These are phyloP conservation scores for Erodium moschatum DNA, from an alignment of 441 rosid species.

Conservation along the genomic window DNA sequence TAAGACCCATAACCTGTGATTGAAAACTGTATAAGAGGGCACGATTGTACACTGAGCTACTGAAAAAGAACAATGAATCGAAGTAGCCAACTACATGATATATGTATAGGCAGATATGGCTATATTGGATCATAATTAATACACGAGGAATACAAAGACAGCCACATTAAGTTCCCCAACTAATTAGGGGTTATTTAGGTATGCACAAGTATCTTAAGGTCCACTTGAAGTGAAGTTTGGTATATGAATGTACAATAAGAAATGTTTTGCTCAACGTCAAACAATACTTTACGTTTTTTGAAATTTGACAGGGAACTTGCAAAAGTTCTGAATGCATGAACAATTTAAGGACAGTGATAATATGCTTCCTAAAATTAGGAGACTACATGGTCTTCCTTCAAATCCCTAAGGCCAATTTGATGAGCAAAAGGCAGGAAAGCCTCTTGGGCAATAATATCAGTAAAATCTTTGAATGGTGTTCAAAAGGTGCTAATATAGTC, in stretches of 20 bases:
- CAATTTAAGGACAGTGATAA: neutral
- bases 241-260: neutral
- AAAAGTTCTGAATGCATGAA: neutral
- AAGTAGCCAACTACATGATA: neutral
- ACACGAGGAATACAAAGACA: no score
- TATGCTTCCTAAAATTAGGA: neutral
- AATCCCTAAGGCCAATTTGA: neutral
- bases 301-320: neutral
- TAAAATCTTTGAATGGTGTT: neutral
- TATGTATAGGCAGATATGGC: neutral
- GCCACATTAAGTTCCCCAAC: no score
- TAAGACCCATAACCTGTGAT: neutral
- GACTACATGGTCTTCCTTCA: neutral
- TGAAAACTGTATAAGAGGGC: neutral
- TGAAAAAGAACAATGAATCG: neutral
- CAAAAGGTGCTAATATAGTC: neutral
- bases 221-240: neutral
- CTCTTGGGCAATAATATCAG: neutral
- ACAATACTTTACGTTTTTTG: neutral
- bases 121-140: no score
- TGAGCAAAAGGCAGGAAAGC: neutral
- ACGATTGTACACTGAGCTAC: neutral
- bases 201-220: neutral
- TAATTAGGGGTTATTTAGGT: neutral
- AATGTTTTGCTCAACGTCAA: neutral